Conservation (phyloP, 768 basidiomycete species). For the Russula ochroleuca region DNA sequence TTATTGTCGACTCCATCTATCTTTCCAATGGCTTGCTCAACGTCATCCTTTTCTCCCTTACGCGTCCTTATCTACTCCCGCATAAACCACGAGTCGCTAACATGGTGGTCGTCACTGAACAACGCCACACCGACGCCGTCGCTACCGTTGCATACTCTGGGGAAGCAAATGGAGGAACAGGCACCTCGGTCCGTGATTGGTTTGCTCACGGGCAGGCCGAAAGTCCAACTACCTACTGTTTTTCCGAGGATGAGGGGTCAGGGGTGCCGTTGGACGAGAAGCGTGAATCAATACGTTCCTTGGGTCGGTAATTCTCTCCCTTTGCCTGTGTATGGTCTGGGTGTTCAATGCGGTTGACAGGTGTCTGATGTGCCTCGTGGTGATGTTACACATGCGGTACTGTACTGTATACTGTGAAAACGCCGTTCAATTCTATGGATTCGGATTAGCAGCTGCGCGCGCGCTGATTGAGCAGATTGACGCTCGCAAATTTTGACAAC, state of each 20-base stretch:
- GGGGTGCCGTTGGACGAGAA: background rate
- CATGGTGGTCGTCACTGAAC: too few relatives aligned
- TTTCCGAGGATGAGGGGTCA: background rate
- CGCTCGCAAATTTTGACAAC: background rate
- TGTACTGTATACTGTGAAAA: background rate
- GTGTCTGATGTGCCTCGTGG: background rate
- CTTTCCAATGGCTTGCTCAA: constrained; percentile 45
- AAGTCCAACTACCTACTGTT: background rate
- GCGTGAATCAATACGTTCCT: background rate
- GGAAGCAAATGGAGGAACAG: background rate
- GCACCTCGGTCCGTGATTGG: background rate
- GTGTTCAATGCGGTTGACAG: background rate
- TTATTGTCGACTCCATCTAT: constrained; percentile 41
- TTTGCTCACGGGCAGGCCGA: background rate
- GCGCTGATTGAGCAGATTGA: background rate
- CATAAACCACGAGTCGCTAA: background rate
- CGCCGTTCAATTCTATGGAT: background rate
- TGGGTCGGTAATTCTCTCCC: background rate
- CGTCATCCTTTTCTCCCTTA: constrained; percentile 38
- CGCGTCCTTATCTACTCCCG: constrained; percentile 40
- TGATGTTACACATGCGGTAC: background rate
- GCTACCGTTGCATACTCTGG: background rate
- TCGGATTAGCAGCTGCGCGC: background rate
- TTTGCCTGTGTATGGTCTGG: background rate
- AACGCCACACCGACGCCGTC: background rate